phyloP scores from a whole-genome alignment of 805 yeast species.

The Isabelozyma rhagii region DNA sequence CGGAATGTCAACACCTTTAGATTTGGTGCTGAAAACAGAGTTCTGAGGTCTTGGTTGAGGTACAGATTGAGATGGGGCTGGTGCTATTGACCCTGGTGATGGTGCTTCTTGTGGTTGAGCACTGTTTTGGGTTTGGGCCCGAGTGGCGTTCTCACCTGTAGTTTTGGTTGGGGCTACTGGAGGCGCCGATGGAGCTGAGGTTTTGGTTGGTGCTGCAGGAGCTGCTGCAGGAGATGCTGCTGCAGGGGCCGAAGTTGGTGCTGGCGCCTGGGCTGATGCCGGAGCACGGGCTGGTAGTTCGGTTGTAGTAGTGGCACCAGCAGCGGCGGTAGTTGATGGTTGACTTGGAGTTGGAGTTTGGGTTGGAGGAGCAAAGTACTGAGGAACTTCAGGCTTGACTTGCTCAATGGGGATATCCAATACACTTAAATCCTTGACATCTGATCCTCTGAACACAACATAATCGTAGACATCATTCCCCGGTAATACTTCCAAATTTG shows the following conservation, averaged over 20 bases:
- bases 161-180: constrained; percentile 5
- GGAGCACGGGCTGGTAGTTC: constrained; percentile 5
- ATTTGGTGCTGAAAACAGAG: constrained; percentile 2
- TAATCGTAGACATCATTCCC: constrained; percentile 66
- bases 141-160: constrained; percentile 1
- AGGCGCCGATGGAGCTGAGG: constrained; percentile 3
- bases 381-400: constrained; percentile 49
- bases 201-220: neutral
- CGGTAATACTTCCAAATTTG: constrained; percentile 67
- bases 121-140: constrained; percentile 1
- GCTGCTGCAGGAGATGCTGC: constrained; percentile 4
- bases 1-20: constrained; percentile 37
- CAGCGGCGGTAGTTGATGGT: constrained; percentile 3
- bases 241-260: constrained; percentile 7
- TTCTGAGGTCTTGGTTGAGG: constrained; percentile 11
- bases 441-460: constrained; percentile 86
- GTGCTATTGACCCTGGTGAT: constrained; percentile 7
- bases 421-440: constrained; percentile 85
- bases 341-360: constrained; percentile 6
- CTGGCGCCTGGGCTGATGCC: constrained; percentile 4
- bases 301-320: constrained; percentile 8
- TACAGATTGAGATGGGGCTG: constrained; percentile 8
- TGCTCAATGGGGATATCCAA: constrained; percentile 68
- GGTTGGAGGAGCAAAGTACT: constrained; percentile 4
- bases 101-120: constrained; percentile 8